These are phyloP conservation scores for Pezicula neosporulosa DNA, from an alignment of 2,329 filamentous ascomycete species.

Conservation along the genomic window DNA sequence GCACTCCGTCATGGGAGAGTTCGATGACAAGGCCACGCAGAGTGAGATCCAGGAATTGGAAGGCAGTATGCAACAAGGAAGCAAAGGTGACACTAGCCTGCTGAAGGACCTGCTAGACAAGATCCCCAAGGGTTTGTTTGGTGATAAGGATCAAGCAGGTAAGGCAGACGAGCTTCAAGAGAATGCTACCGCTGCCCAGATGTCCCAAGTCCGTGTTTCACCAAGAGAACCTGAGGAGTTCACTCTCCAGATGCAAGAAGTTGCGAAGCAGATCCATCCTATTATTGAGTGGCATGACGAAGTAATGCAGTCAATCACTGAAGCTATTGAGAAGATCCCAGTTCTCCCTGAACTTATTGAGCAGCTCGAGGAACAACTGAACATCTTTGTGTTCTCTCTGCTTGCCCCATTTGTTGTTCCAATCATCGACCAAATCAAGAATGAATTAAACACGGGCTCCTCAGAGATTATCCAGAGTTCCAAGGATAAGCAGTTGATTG, in stretches of 20 bases:
- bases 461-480: conserved; percentile 85
- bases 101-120: conserved; percentile 77
- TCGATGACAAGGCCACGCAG: conserved; percentile 86
- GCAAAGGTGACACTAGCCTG: conserved; percentile 65
- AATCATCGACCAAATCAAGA: conserved; percentile 82
- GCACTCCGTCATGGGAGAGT: conserved; percentile 76
- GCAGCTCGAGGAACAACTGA: conserved; percentile 82
- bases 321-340: conserved; percentile 81
- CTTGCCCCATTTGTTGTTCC: conserved; percentile 86
- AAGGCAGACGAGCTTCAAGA: conserved; percentile 78
- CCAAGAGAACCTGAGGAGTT: conserved; percentile 82
- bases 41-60: conserved; percentile 88
- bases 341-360: conserved; percentile 82
- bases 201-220: conserved; percentile 70
- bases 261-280: conserved; percentile 80
- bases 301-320: conserved; percentile 73
- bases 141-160: conserved; percentile 67
- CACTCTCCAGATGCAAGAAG: conserved; percentile 69
- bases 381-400: conserved; percentile 86
- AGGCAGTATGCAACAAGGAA: conserved; percentile 67
- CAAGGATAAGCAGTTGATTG: conserved; percentile 77
- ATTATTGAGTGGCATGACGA: conserved; percentile 90
- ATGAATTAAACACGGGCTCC: conserved; percentile 80
- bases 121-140: conserved; percentile 78
- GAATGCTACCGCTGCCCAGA: conserved; percentile 71